phyloP scores from a whole-genome alignment of 495 filamentous ascomycete genomes.

The Xylaria scruposa region DNA sequence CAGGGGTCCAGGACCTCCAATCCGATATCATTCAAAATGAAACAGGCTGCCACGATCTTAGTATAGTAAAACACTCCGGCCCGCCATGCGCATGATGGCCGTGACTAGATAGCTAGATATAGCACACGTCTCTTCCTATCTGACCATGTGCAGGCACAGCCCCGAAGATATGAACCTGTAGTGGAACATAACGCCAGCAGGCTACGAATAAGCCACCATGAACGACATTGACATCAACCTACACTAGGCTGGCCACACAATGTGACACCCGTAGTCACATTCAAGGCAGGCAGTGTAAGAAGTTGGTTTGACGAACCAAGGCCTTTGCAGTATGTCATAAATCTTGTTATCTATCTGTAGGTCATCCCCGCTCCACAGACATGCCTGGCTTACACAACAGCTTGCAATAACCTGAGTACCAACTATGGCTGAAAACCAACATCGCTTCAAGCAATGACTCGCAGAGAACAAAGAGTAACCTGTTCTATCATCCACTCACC shows the following conservation, averaged over 20 bases:
- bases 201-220: background rate
- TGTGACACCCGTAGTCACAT: background rate
- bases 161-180: background rate
- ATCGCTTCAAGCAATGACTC: background rate
- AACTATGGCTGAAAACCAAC: background rate
- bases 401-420: background rate
- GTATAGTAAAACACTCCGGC: background rate
- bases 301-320: background rate
- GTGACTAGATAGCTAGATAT: background rate
- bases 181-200: constrained; percentile 11
- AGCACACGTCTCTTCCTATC: background rate
- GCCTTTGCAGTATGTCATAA: constrained; percentile 5
- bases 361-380: background rate
- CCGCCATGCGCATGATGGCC: constrained; percentile 1
- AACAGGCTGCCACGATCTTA: background rate
- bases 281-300: background rate
- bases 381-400: constrained; percentile 1
- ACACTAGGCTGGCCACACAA: background rate
- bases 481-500: background rate
- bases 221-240: background rate
- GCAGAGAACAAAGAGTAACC: background rate
- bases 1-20: constrained; percentile 5
- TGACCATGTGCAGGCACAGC: background rate
- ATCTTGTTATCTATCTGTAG: background rate
- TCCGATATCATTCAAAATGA: background rate